phyloP scores from a whole-genome alignment of 208 protist species.

The Leptomonas pyrrhocoris region DNA sequence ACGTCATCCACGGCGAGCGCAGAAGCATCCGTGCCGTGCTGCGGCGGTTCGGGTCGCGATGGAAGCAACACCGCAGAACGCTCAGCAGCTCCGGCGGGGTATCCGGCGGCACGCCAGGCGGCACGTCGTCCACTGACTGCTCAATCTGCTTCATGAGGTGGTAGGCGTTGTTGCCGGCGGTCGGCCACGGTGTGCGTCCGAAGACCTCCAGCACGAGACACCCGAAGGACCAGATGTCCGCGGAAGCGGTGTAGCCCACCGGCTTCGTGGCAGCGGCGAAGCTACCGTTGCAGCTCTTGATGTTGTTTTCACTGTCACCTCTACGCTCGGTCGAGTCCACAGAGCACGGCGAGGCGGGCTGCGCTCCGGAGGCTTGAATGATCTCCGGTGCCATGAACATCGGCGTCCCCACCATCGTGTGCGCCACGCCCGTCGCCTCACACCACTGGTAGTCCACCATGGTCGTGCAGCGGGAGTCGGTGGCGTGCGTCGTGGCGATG shows the following conservation, averaged over 20 bases:
- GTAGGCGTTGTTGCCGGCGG: conserved; percentile 43
- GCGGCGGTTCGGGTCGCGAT: conserved; percentile 53
- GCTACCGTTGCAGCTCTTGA: conserved; percentile 2
- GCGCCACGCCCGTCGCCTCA: conserved; percentile 42
- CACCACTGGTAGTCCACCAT: conserved; percentile 36
- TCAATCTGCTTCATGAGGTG: conserved; percentile 80
- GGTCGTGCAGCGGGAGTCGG: conserved; percentile 29
- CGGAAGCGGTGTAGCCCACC: conserved; percentile 63
- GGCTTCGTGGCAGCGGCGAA: conserved; percentile 1
- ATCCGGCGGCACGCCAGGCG: conserved; percentile 65
- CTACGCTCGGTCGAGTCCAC: background rate
- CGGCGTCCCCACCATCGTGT: conserved; percentile 84
- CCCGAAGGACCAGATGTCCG: conserved; percentile 89
- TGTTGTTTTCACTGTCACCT: background rate
- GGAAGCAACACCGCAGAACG: conserved; percentile 70
- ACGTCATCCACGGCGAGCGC: conserved; percentile 75
- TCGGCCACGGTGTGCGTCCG: conserved; percentile 68
- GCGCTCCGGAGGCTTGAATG: conserved; percentile 36
- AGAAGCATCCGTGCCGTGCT: conserved; percentile 66
- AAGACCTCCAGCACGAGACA: conserved; percentile 84
- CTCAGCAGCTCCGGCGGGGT: conserved; percentile 39
- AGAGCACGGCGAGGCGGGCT: background rate
- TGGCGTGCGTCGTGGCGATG: conserved; percentile 20
- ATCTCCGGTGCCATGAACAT: conserved; percentile 92
- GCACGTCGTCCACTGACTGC: conserved; percentile 51